Evolutionary conservation across 1,139 yeast species (phyloP).

Genomic region (Spathaspora sp.): DNA sequence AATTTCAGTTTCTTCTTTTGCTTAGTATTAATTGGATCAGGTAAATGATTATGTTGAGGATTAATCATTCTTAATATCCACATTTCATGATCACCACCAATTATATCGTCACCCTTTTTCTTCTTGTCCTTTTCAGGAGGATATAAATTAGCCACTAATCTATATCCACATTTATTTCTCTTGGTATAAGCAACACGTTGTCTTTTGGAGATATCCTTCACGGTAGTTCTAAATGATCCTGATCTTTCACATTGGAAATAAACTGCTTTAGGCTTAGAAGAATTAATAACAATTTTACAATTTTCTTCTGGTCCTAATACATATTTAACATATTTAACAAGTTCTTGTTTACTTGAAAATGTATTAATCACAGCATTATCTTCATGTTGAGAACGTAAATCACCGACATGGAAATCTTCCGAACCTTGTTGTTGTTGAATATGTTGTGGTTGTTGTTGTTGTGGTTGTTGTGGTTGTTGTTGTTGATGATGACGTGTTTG

Average conservation of each 20-base stretch:
- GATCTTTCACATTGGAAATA: conserved; percentile 52
- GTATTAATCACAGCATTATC: conserved; percentile 50
- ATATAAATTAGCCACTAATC: conserved; percentile 49
- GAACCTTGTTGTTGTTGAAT: conserved; percentile 7
- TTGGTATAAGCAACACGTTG: conserved; percentile 54
- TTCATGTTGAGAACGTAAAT: conserved; percentile 30
- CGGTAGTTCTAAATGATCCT: conserved; percentile 50
- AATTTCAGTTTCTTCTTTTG: conserved; percentile 37
- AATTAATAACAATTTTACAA: conserved; percentile 49
- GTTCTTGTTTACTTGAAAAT: conserved; percentile 40
- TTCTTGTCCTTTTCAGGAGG: conserved; percentile 44
- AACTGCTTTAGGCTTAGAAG: conserved; percentile 51
- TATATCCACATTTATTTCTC: conserved; percentile 49
- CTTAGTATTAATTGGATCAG: conserved; percentile 36
- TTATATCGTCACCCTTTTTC: conserved; percentile 22
- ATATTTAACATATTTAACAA: conserved; percentile 45
- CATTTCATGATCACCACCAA: conserved; percentile 27
- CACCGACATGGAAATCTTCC: conserved; percentile 16
- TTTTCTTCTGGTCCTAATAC: conserved; percentile 45
- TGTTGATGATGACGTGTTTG: conserved; percentile 13
- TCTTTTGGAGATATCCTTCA: conserved; percentile 46
- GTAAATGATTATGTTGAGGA: conserved; percentile 48
- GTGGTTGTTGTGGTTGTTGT: conserved; percentile 8
- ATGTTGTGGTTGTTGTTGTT: conserved; percentile 12
- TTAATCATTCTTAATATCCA: conserved; percentile 53